Percentiles rank a stretch among this genome's conserved stretches.
These are phyloP conservation scores for Pseudogymnoascus sp. DNA, from an alignment of 2,329 filamentous ascomycete species.

Conservation along the genomic window DNA sequence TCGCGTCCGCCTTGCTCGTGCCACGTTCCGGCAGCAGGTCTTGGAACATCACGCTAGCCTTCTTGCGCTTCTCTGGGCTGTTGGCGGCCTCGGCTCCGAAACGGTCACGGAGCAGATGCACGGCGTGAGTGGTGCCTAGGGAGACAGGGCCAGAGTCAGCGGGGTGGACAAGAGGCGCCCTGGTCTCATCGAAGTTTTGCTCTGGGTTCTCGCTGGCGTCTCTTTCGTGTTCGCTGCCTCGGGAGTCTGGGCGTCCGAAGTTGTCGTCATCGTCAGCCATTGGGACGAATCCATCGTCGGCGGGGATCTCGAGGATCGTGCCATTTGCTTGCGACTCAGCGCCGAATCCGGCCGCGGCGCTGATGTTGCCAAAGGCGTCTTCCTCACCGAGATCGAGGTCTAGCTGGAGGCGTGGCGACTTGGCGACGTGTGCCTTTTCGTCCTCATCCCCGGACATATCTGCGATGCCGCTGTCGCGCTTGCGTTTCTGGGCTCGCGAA, in stretches of 20 bases:
- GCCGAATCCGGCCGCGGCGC: slow-evolving; percentile 43
- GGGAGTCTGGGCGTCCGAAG: slow-evolving; percentile 14
- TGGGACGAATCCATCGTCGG: slow-evolving; percentile 38
- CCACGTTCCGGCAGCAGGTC: slow-evolving; percentile 75
- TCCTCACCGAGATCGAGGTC: slow-evolving; percentile 52
- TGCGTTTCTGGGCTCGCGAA: slow-evolving; percentile 78
- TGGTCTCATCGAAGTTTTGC: slow-evolving; percentile 71
- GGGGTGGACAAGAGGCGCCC: slow-evolving; percentile 66
- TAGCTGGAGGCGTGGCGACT: slow-evolving; percentile 59
- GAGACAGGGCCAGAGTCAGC: slow-evolving; percentile 81
- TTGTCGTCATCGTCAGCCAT: slow-evolving; percentile 39
- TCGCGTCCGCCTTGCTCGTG: slow-evolving; percentile 82
- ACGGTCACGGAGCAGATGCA: slow-evolving; percentile 83
- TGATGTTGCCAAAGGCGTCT: slow-evolving; percentile 35
- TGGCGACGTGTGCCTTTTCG: slow-evolving; percentile 43
- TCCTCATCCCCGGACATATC: slow-evolving; percentile 65
- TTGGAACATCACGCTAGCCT: slow-evolving; percentile 76
- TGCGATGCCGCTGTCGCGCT: slow-evolving; percentile 80
- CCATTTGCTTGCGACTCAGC: slow-evolving; percentile 46
- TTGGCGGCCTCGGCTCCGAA: slow-evolving; percentile 68
- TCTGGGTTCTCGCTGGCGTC: slow-evolving; percentile 32
- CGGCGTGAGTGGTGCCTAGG: slow-evolving; percentile 86
- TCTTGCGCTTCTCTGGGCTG: slow-evolving; percentile 64
- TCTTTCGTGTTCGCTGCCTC: slow-evolving; percentile 29
- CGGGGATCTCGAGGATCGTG: slow-evolving; percentile 57